Conservation (phyloP, 2,329 filamentous ascomycete genomes). For the Lachnellula cervina region DNA sequence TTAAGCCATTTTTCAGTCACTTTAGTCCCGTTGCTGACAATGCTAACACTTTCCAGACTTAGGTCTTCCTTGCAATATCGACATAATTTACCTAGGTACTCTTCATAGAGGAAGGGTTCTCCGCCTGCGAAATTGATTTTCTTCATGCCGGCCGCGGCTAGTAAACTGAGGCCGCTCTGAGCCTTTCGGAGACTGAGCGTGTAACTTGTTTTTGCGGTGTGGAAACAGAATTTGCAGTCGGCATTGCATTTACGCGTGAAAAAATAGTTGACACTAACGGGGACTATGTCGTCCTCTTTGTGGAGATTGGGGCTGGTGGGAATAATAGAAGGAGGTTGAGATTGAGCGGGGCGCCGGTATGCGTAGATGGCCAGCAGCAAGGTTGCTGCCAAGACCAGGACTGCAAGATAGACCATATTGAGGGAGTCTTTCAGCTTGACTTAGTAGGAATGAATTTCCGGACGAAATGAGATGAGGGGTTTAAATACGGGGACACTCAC, state of each 20-base stretch:
- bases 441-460: not conserved
- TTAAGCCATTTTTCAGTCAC: constrained; percentile 41
- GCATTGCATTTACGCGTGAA: constrained; percentile 45
- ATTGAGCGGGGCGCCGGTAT: not conserved
- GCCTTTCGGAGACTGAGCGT: constrained; percentile 38
- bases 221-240: constrained; percentile 51
- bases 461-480: not conserved
- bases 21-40: constrained; percentile 49
- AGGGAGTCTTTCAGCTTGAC: not conserved
- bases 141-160: constrained; percentile 47
- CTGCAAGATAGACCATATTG: not conserved
- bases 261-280: constrained; percentile 43
- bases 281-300: constrained; percentile 16
- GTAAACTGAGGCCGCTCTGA: constrained; percentile 40
- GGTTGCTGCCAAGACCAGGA: not conserved
- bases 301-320: not conserved
- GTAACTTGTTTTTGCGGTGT: constrained; percentile 46
- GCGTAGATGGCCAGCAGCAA: not conserved
- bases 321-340: not conserved
- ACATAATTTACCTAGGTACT: constrained; percentile 39
- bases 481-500: not conserved
- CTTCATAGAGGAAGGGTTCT: constrained; percentile 48
- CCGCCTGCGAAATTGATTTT: constrained; percentile 54
- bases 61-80: constrained; percentile 46
- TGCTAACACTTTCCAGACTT: constrained; percentile 45